Evolutionary conservation across 2,329 filamentous ascomycete genomes (phyloP).

Genomic region (Stylonectria norvegica): DNA sequence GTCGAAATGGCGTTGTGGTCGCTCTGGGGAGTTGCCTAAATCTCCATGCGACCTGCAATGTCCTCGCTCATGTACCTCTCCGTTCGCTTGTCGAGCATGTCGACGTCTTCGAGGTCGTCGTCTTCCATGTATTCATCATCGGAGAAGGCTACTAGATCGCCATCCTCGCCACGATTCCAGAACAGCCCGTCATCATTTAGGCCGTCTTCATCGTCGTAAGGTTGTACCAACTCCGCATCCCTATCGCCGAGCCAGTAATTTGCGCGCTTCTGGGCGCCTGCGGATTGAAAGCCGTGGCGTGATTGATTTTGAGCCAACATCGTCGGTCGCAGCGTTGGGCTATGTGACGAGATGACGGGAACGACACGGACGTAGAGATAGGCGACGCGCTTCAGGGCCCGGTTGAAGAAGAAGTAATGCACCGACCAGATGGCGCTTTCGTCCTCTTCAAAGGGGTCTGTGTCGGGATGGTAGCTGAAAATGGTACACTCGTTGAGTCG

Average conservation of each 20-base stretch:
- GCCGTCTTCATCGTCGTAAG: conserved; percentile 45
- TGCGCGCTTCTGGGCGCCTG: conserved; percentile 63
- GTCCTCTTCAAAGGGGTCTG: conserved; percentile 87
- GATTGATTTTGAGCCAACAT: conserved; percentile 28
- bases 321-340: conserved; percentile 44
- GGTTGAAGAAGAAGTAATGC: conserved; percentile 98
- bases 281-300: conserved; percentile 31
- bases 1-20: conserved; percentile 6
- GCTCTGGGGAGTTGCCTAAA: conserved; percentile 37
- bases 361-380: conserved; percentile 93
- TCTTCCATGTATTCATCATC: conserved; percentile 51
- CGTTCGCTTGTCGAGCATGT: conserved; percentile 38
- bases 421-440: conserved; percentile 92
- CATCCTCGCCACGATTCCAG: conserved; percentile 58
- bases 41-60: conserved; percentile 60
- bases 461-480: conserved; percentile 84
- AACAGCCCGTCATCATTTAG: conserved; percentile 48
- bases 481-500: conserved; percentile 80
- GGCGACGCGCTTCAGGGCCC: conserved; percentile 82
- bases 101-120: conserved; percentile 43
- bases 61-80: conserved; percentile 61
- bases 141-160: conserved; percentile 52
- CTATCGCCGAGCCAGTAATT: conserved; percentile 82
- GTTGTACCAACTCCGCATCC: conserved; percentile 44
- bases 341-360: conserved; percentile 66